Evolutionary conservation across 2,329 filamentous ascomycete genomes (phyloP).

Genomic region (Teratosphaeria viscida): DNA sequence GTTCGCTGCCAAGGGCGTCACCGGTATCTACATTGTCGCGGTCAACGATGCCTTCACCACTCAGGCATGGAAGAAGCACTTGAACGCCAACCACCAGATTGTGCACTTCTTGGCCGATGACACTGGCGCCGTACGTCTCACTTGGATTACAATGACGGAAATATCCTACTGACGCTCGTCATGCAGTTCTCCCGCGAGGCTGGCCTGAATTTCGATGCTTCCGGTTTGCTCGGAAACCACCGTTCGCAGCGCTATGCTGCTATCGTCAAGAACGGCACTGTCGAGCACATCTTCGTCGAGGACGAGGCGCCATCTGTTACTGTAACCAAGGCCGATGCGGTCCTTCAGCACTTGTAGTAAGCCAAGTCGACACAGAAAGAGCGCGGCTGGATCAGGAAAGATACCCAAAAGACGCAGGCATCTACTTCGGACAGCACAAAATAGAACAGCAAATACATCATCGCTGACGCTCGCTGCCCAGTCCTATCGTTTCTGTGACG

Average conservation of each 20-base stretch:
- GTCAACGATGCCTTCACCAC: slow-evolving; percentile 19
- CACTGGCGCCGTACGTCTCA: slow-evolving; percentile 10
- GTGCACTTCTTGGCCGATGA: slow-evolving; percentile 21
- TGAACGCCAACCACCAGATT: slow-evolving; percentile 10
- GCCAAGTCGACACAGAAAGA: background rate
- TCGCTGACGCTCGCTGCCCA: too few species aligned
- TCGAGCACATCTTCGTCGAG: slow-evolving; percentile 16
- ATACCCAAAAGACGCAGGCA: background rate
- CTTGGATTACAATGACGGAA: background rate
- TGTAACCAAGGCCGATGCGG: slow-evolving; percentile 13
- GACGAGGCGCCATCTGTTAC: slow-evolving; percentile 17
- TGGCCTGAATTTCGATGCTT: slow-evolving; percentile 16
- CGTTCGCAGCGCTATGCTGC: slow-evolving; percentile 17
- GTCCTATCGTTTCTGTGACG: too few species aligned
- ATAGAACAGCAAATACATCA: background rate
- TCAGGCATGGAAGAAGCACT: slow-evolving; percentile 19
- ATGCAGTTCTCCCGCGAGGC: slow-evolving; percentile 14
- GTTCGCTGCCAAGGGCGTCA: slow-evolving; percentile 18
- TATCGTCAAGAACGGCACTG: slow-evolving; percentile 13
- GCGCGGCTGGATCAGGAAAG: background rate
- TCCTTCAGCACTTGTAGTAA: slow-evolving; percentile 2
- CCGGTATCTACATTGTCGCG: slow-evolving; percentile 19
- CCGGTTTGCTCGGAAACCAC: slow-evolving; percentile 15
- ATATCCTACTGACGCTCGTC: background rate
- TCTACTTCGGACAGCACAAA: background rate